phyloP scores from a whole-genome alignment of 441 rosid genomes.

The Hura crepitans region DNA sequence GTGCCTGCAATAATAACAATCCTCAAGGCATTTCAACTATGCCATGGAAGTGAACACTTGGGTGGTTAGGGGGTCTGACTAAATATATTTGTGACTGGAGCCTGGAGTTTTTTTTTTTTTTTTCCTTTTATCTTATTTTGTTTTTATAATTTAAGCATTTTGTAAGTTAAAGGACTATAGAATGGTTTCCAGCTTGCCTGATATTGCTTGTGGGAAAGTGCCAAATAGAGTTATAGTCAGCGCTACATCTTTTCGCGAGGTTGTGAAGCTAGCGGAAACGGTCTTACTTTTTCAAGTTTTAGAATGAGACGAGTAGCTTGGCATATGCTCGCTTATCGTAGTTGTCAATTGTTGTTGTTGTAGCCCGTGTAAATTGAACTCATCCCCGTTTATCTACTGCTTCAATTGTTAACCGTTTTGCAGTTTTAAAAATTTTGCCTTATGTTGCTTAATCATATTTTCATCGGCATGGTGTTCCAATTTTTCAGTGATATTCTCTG shows the following conservation, averaged over 20 bases:
- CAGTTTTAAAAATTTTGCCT: background rate
- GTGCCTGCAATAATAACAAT: conserved; percentile 44
- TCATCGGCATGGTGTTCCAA: background rate
- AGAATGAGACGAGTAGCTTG: conserved; percentile 26
- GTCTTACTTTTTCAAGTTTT: conserved; percentile 7
- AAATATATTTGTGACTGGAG: too few relatives aligned
- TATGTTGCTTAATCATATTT: background rate
- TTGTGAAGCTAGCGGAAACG: conserved; percentile 7
- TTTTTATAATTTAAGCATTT: conserved; percentile 24
- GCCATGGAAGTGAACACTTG: conserved; percentile 47
- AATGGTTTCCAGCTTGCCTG: conserved; percentile 12
- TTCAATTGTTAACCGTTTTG: background rate
- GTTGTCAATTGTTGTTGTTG: conserved; percentile 5
- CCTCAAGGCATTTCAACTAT: conserved; percentile 44
- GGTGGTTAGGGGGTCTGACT: conserved; percentile 2
- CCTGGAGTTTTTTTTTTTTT: too few relatives aligned
- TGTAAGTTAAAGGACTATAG: conserved; percentile 25
- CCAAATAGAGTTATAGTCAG: conserved; percentile 22
- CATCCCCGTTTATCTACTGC: background rate
- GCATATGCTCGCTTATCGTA: conserved; percentile 7
- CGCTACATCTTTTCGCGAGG: conserved; percentile 8
- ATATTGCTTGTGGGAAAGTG: conserved; percentile 20
- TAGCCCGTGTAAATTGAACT: background rate
- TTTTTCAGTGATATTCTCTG: too few relatives aligned
- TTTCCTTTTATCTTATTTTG: too few relatives aligned